Evolutionary conservation across 805 yeast species (phyloP).

Genomic region (Wickerhamomyces subpelliculosus): DNA sequence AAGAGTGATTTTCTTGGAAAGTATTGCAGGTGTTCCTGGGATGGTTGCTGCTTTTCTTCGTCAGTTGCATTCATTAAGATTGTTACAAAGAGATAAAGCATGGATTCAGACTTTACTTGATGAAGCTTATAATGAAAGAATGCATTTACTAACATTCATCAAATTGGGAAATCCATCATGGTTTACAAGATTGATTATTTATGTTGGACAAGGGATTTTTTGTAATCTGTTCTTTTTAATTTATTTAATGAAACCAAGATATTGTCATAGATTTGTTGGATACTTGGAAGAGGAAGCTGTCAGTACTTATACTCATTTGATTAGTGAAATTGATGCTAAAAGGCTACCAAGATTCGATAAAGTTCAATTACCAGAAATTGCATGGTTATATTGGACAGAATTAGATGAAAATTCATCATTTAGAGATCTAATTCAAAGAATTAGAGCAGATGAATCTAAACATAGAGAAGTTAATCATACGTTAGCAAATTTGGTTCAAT

Average conservation of each 20-base stretch:
- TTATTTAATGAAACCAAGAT: conserved; percentile 51
- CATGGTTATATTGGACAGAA: conserved; percentile 53
- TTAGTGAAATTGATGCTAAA: conserved; percentile 45
- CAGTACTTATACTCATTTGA: conserved; percentile 54
- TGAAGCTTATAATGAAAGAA: conserved; percentile 74
- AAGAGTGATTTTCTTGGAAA: conserved; percentile 56
- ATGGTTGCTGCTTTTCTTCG: conserved; percentile 68
- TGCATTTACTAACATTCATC: conserved; percentile 67
- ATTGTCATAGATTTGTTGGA: conserved; percentile 73
- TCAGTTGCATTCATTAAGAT: conserved; percentile 56
- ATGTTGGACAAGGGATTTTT: conserved; percentile 65
- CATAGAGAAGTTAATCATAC: conserved; percentile 79
- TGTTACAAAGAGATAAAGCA: conserved; percentile 60
- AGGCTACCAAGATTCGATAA: conserved; percentile 41
- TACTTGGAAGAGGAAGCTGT: conserved; percentile 76
- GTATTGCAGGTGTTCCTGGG: conserved; percentile 78
- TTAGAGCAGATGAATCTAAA: conserved; percentile 74
- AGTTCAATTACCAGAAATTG: conserved; percentile 47
- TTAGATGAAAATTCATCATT: conserved; percentile 45
- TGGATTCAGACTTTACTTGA: conserved; percentile 70
- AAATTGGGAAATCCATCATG: conserved; percentile 56
- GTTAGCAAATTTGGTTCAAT: conserved; percentile 52
- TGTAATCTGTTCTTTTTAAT: conserved; percentile 56
- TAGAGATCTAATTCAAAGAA: conserved; percentile 50
- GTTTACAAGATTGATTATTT: conserved; percentile 47